Percentiles rank a stretch among this genome's conserved stretches.
Evolutionary conservation across 2,329 filamentous ascomycete genomes (phyloP).

Genomic region (Pseudocercospora crystallina): DNA sequence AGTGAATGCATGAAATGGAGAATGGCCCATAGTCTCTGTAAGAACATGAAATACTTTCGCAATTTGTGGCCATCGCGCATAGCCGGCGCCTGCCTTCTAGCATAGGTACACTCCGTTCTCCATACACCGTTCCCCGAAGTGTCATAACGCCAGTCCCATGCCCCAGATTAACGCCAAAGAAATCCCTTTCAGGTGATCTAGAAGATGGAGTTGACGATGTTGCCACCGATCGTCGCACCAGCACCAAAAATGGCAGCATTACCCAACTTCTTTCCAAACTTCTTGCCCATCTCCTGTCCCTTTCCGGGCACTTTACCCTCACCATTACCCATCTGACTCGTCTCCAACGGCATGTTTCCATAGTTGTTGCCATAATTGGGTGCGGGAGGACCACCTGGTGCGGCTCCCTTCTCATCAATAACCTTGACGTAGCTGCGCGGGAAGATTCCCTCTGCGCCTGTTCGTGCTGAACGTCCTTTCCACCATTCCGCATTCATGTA

Average conservation of each 20-base stretch:
- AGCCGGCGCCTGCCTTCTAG: too few relatives aligned
- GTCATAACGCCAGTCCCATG: too few relatives aligned
- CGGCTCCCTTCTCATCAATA: constrained; percentile 61
- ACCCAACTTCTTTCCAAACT: constrained; percentile 76
- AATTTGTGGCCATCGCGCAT: too few relatives aligned
- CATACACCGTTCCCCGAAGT: too few relatives aligned
- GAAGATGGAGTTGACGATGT: constrained; percentile 28
- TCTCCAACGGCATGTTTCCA: constrained; percentile 68
- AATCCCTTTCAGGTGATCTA: constrained; percentile 2
- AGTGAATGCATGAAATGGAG: too few relatives aligned
- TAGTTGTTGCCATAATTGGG: constrained; percentile 59
- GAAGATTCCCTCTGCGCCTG: constrained; percentile 87
- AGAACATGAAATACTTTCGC: too few relatives aligned
- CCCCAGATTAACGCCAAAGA: too few relatives aligned
- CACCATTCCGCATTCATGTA: constrained; percentile 99
- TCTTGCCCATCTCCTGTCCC: constrained; percentile 35
- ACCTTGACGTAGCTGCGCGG: constrained; percentile 83
- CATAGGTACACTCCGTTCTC: too few relatives aligned
- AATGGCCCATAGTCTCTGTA: too few relatives aligned
- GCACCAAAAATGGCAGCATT: constrained; percentile 87
- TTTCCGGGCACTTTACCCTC: constrained; percentile 59
- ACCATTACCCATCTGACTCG: constrained; percentile 57
- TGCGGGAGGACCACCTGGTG: constrained; percentile 41
- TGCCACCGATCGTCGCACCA: constrained; percentile 80
- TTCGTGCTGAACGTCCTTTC: constrained; percentile 83